Conservation (phyloP, 2,329 filamentous ascomycete genomes). For the Dactylonectria estremocensis region DNA sequence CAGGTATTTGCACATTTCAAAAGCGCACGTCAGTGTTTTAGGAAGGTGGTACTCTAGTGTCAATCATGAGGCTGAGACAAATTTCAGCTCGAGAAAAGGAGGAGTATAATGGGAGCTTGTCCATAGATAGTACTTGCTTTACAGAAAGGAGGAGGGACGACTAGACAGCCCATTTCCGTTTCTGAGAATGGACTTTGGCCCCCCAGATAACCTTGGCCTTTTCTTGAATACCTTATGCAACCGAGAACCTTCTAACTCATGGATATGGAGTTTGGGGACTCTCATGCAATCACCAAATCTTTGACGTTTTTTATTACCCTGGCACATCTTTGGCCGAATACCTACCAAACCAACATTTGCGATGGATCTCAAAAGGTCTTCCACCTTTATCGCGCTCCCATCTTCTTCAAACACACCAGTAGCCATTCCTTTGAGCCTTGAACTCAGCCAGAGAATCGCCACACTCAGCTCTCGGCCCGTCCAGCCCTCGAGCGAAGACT, state of each 20-base stretch:
- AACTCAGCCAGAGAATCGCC: background rate
- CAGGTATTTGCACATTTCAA: background rate
- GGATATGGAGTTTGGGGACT: no score
- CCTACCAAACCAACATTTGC: background rate
- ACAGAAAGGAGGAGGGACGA: no score
- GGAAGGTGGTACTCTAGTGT: background rate
- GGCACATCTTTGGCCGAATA: background rate
- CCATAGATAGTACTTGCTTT: background rate
- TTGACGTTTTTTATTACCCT: background rate
- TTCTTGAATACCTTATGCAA: no score
- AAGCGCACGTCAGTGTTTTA: background rate
- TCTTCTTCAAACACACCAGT: background rate
- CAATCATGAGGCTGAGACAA: background rate
- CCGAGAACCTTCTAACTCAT: no score
- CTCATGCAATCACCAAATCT: no score
- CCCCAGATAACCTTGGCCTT: no score
- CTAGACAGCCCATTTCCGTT: no score
- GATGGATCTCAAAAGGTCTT: background rate
- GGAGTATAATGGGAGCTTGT: no score
- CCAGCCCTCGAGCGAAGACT: background rate
- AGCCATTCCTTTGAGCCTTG: background rate
- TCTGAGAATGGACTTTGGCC: no score
- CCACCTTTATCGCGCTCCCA: background rate
- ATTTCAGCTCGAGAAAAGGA: background rate
- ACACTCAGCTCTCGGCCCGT: background rate